Base-by-base conservation (phyloP, 768 basidiomycete genomes). In the Daedaleopsis nitida region DNA sequence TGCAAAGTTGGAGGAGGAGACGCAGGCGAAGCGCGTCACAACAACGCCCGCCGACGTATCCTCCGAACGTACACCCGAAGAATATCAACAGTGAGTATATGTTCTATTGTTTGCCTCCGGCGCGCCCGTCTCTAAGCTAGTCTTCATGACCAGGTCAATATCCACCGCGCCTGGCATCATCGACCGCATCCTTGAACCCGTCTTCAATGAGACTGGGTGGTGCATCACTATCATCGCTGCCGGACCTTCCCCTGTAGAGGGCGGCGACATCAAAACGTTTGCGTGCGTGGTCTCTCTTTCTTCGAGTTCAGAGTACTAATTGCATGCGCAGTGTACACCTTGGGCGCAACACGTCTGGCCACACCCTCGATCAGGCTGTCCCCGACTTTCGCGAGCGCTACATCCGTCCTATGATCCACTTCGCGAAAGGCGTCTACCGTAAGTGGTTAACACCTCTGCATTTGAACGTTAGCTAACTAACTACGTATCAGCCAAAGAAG, bases 391-490 rank as follows among this genome's bases (percentile, higher is more conserved):
- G 34, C 5, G 51, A 52, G 27, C 12, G 35, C 10, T 52, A 10
- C 16, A 17, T 52, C 1, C 27, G 34, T 16, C 51, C 51, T 17
- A 11, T 52, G 34, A 34, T 52, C 13, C 32, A 52, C 7, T 52
- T 52, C 16, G 51, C 51, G 5, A 52, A 52, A 52, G 51, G 51
- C 7, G 51, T 52, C 5, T 52, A 34, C 34, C 51, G 51, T 52
- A 35, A 35, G 51, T 52, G 42, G 3, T n/a, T 11, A 4, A 14
- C 8, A 4, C n/a, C 27, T 32, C 27, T 32, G 27, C 27, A 32
- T 32, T 32, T 32, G 27, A 32, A 32, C 27, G 27, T 32, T 32
- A 32, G 27, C 27, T 32, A 32, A 32, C 27, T 32, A 32, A 32
- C 42, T 14, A n/a, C 42, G n/a, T 14, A 43, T 43, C 42, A 43